A percentile compares a stretch with the other conserved stretches of the same genome.
phyloP scores from a whole-genome alignment of 73 alveolate species.

The Paramecium caudatum region DNA sequence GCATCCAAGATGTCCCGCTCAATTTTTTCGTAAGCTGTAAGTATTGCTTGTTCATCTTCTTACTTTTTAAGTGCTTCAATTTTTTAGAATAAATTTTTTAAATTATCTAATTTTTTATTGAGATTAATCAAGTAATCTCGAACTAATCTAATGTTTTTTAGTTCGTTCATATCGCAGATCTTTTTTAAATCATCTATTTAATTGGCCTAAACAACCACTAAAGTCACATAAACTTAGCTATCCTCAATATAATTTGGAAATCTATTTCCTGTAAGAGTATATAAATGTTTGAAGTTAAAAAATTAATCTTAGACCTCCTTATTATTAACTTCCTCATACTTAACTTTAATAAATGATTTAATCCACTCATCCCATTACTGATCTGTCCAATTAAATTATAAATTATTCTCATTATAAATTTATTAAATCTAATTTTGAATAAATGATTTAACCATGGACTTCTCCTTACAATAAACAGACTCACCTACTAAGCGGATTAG shows the following conservation, averaged over 20 bases:
- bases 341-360: background rate
- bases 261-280: background rate
- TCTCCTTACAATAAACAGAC: background rate
- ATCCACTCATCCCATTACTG: slow-evolving; percentile 22
- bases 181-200: slow-evolving; percentile 12
- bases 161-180: slow-evolving; percentile 5
- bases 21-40: background rate
- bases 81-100: background rate
- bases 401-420: background rate
- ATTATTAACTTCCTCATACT: background rate
- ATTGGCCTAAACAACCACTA: background rate
- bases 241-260: slow-evolving; percentile 7
- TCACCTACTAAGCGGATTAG: background rate
- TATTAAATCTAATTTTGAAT: background rate
- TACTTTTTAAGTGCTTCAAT: background rate
- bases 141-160: background rate
- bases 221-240: background rate
- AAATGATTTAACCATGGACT: background rate
- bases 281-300: background rate
- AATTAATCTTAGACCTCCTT: background rate
- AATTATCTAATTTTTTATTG: background rate
- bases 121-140: background rate
- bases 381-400: background rate
- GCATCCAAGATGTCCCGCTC: background rate
- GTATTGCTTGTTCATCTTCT: background rate